phyloP scores from a whole-genome alignment of 129 eudicot species.

The Pseudognaphalium luteoalbum region DNA sequence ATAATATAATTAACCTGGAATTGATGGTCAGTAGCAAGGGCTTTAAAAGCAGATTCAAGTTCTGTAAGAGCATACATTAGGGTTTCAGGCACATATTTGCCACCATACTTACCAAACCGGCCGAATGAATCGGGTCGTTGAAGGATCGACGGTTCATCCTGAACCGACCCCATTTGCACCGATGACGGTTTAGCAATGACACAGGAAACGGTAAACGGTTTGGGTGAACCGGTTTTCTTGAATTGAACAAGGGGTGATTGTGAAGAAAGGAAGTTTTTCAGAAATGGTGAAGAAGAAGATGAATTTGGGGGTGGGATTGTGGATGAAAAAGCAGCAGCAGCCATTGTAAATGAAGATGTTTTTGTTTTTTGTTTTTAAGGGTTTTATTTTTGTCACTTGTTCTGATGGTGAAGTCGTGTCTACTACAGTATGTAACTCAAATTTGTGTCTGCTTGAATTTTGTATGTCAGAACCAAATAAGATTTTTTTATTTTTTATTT shows the following conservation, averaged over 20 bases:
- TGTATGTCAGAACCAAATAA: too few species aligned
- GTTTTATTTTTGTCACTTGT: background rate
- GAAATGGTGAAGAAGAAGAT: slow-evolving; percentile 19
- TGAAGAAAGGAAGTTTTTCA: slow-evolving; percentile 2
- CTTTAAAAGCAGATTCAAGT: slow-evolving; percentile 71
- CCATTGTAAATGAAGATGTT: background rate
- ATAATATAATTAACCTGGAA: slow-evolving; percentile 27
- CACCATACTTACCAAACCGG: slow-evolving; percentile 86
- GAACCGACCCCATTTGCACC: slow-evolving; percentile 23
- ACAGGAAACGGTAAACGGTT: slow-evolving; percentile 37
- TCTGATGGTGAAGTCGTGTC: too few species aligned
- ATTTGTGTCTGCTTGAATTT: too few species aligned
- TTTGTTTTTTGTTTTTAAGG: background rate
- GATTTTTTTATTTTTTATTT: too few species aligned
- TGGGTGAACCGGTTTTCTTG: slow-evolving; percentile 17
- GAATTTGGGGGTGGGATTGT: background rate
- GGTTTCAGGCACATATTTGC: slow-evolving; percentile 89
- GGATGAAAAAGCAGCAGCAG: background rate
- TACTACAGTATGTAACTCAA: too few species aligned
- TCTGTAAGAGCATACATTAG: slow-evolving; percentile 72
- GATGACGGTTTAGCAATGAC: slow-evolving; percentile 32
- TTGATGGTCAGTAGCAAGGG: slow-evolving; percentile 41
- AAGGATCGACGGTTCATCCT: slow-evolving; percentile 18
- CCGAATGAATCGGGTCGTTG: slow-evolving; percentile 81
- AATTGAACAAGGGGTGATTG: slow-evolving; percentile 19